These are phyloP conservation scores for Avena atlantica DNA, from an alignment of 176 grass and related monocot genomes.

Conservation along the genomic window DNA sequence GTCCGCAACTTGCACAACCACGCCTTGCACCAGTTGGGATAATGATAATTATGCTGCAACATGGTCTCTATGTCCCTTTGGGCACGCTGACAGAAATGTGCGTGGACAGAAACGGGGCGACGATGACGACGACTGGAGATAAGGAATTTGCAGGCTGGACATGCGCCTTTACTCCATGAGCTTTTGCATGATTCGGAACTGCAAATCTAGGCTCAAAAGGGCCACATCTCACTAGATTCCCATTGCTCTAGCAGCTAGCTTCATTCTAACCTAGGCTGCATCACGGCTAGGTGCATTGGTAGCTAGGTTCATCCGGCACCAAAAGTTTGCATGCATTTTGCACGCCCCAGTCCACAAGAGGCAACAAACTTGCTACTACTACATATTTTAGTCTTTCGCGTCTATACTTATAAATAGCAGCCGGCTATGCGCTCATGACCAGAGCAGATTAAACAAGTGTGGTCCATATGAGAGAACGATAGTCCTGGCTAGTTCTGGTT, in stretches of 20 bases:
- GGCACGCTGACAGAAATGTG: slow-evolving; percentile 4
- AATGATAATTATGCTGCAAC: background rate
- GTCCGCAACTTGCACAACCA: background rate
- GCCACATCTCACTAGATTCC: slow-evolving; percentile 43
- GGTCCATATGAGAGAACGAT: background rate
- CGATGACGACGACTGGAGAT: slow-evolving; percentile 41
- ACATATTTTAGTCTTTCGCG: background rate
- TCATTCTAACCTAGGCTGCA: slow-evolving; percentile 55
- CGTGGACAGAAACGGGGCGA: slow-evolving; percentile 41
- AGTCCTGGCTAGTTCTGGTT: slow-evolving; percentile 38
- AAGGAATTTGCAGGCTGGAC: slow-evolving; percentile 41
- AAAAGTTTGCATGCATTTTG: background rate
- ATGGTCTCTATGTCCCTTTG: background rate
- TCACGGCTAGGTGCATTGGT: slow-evolving; percentile 57
- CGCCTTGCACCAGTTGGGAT: background rate
- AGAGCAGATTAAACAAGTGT: slow-evolving; percentile 46
- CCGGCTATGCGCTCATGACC: slow-evolving; percentile 42
- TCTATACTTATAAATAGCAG: slow-evolving; percentile 67
- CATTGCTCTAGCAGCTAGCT: slow-evolving; percentile 11
- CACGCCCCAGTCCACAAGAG: background rate
- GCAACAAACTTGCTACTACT: background rate
- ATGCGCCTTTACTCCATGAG: background rate
- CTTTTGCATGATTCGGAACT: slow-evolving; percentile 42
- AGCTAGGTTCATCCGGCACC: background rate
- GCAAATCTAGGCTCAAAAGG: slow-evolving; percentile 19